Percentiles rank a stretch among this genome's conserved stretches.
These are phyloP conservation scores for Cajanus cajan DNA, from an alignment of 306 rosid genomes.

Conservation along the genomic window DNA sequence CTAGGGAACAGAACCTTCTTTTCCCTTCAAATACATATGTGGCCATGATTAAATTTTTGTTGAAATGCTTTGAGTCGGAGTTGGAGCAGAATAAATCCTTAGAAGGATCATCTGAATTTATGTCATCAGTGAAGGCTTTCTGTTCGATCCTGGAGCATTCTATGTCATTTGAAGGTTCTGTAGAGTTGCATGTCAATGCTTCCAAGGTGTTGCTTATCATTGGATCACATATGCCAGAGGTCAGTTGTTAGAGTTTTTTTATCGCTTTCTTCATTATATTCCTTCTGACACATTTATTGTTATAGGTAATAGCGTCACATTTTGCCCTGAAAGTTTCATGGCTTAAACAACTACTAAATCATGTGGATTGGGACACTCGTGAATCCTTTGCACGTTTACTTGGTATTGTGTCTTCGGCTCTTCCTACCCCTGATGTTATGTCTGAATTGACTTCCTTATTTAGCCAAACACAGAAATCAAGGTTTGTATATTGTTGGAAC, in stretches of 20 bases:
- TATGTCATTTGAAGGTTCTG: constrained; percentile 86
- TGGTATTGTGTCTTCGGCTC: constrained; percentile 85
- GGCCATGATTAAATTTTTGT: constrained; percentile 75
- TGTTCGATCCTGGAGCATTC: constrained; percentile 81
- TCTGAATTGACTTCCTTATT: constrained; percentile 63
- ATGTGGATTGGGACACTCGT: constrained; percentile 86
- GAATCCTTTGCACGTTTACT: constrained; percentile 91
- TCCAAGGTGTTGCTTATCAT: constrained; percentile 73
- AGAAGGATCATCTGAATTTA: constrained; percentile 50
- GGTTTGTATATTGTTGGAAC: constrained; percentile 46
- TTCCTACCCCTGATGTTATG: constrained; percentile 52
- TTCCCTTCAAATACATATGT: constrained; percentile 70
- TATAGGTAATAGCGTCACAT: constrained; percentile 74
- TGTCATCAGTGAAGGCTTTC: constrained; percentile 59
- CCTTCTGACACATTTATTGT: constrained; percentile 35
- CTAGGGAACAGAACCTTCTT: constrained; percentile 69
- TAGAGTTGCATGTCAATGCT: constrained; percentile 84
- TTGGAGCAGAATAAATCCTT: constrained; percentile 50
- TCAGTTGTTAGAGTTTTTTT: constrained; percentile 36
- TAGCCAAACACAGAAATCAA: constrained; percentile 54
- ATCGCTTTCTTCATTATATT: constrained; percentile 33
- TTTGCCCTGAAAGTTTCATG: constrained; percentile 66
- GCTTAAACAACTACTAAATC: constrained; percentile 79
- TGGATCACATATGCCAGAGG: constrained; percentile 85
- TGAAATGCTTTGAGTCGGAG: constrained; percentile 75